phyloP scores from a whole-genome alignment of 208 protist species.

The Crithidia bombi region DNA sequence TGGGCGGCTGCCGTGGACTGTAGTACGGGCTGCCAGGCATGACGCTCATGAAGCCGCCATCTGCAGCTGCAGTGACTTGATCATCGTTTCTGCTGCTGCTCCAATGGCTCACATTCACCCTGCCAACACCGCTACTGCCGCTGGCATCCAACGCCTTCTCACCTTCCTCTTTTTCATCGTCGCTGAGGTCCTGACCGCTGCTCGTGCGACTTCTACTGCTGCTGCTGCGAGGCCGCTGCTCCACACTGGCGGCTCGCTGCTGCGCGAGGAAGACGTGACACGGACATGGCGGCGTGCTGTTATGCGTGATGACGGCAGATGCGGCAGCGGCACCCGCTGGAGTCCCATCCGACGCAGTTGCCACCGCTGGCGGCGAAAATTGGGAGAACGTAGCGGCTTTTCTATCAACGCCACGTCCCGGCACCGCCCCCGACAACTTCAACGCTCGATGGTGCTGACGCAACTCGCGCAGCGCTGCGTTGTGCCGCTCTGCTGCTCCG shows the following conservation, averaged over 20 bases:
- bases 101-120: neutral
- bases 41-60: neutral
- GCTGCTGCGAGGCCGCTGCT: conserved; percentile 10
- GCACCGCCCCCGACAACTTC: conserved; percentile 4
- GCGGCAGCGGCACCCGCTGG: neutral
- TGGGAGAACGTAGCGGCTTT: conserved; percentile 16
- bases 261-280: conserved; percentile 22
- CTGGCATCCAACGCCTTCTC: neutral
- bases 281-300: conserved; percentile 17
- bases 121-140: neutral
- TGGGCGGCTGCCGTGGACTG: neutral
- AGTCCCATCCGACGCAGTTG: neutral
- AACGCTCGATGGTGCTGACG: conserved; percentile 13
- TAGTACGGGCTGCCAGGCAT: neutral
- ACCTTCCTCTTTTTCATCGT: neutral
- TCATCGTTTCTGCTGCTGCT: neutral
- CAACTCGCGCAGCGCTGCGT: neutral
- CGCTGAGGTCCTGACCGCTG: neutral
- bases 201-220: neutral
- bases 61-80: neutral
- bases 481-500: conserved; percentile 12
- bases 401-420: neutral
- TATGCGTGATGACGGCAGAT: neutral
- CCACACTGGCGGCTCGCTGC: neutral
- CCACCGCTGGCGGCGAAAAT: neutral